phyloP scores from a whole-genome alignment of 192 early-diverging fungal genomes.

The Helicostylum pulchrum region DNA sequence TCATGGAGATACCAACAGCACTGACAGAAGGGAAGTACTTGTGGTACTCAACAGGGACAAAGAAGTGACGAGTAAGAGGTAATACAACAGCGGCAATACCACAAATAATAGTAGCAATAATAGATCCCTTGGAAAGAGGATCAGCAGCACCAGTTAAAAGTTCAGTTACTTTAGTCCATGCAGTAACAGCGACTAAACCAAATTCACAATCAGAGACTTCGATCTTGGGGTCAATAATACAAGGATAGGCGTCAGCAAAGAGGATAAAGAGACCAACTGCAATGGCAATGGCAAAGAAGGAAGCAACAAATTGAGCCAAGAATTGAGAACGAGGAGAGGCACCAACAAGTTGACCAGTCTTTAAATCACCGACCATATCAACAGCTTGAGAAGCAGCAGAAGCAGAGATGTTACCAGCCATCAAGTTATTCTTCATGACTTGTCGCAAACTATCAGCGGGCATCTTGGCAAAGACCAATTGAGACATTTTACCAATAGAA shows the following conservation, averaged over 20 bases:
- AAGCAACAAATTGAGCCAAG: conserved; percentile 59
- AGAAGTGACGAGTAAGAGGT: conserved; percentile 40
- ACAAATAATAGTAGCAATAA: conserved; percentile 43
- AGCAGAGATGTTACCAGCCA: conserved; percentile 58
- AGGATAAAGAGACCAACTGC: conserved; percentile 53
- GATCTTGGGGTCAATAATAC: conserved; percentile 40
- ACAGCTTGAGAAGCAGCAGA: conserved; percentile 55
- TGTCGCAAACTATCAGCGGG: conserved; percentile 32
- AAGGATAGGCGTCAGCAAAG: conserved; percentile 63
- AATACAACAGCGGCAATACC: conserved; percentile 37
- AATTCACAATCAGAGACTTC: conserved; percentile 24
- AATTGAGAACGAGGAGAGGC: conserved; percentile 64
- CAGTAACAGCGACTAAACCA: conserved; percentile 29
- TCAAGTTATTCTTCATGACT: conserved; percentile 53
- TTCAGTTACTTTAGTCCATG: conserved; percentile 35
- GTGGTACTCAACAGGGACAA: conserved; percentile 48
- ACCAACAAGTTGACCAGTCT: conserved; percentile 61
- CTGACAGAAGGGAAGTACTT: conserved; percentile 44
- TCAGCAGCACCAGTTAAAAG: conserved; percentile 42
- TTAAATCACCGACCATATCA: conserved; percentile 71
- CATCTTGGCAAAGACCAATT: conserved; percentile 61
- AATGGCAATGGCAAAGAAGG: conserved; percentile 54
- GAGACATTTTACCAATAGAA: conserved; percentile 60
- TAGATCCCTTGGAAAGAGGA: conserved; percentile 35
- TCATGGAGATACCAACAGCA: conserved; percentile 52